Percentiles rank a stretch among this genome's conserved stretches.
Evolutionary conservation across 1,284 basidiomycete genomes (phyloP).

Genomic region (Cutaneotrichosporon cyanovorans): DNA sequence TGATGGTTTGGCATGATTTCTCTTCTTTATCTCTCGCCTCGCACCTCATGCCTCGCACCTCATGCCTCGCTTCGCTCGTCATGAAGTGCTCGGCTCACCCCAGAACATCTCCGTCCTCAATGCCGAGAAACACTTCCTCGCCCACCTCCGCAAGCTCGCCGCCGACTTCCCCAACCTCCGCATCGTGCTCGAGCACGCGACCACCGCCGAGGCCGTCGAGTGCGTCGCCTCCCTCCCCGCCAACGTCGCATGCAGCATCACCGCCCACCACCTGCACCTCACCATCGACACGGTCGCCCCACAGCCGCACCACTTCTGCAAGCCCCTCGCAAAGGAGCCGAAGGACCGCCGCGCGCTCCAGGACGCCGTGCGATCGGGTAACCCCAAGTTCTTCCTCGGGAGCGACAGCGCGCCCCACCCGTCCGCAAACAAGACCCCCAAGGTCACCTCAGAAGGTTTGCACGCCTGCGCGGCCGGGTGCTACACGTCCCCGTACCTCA

Average conservation of each 20-base stretch:
- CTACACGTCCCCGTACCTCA: conserved; percentile 80
- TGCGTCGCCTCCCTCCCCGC: conserved; percentile 72
- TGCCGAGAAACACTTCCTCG: conserved; percentile 83
- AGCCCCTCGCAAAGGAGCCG: conserved; percentile 95
- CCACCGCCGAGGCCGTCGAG: conserved; percentile 89
- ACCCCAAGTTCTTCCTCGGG: conserved; percentile 94
- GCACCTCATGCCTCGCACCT: neutral
- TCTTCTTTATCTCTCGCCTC: no score
- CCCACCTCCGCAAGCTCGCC: conserved; percentile 79
- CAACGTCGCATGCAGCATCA: conserved; percentile 95
- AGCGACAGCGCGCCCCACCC: conserved; percentile 96
- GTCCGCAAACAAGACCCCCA: conserved; percentile 65
- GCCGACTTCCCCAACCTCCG: conserved; percentile 79
- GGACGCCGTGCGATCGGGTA: conserved; percentile 73
- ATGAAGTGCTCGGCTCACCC: neutral
- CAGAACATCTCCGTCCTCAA: conserved; percentile 91
- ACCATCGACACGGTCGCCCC: conserved; percentile 98
- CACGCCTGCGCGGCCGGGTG: conserved; percentile 83
- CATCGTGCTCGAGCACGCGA: conserved; percentile 99
- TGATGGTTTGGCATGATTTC: no score
- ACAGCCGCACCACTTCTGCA: conserved; percentile 94
- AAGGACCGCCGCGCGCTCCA: conserved; percentile 80
- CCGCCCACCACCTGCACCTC: conserved; percentile 88
- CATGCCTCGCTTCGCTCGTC: neutral
- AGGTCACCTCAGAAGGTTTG: conserved; percentile 27